Evolutionary conservation across 2,329 filamentous ascomycete genomes (phyloP).

Genomic region (Hypoxylon sp.): DNA sequence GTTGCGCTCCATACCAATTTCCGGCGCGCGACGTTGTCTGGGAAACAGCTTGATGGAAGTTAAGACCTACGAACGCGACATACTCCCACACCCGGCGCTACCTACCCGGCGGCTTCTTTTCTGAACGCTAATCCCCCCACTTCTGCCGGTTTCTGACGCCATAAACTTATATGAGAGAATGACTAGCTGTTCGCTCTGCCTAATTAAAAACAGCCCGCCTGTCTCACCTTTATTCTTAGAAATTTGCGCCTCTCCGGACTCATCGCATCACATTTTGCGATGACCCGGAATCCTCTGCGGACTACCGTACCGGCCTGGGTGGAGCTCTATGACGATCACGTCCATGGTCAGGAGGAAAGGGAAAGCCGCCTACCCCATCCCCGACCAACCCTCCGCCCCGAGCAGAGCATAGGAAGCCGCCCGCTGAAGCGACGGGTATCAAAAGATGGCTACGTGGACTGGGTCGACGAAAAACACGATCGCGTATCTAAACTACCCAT

Average conservation of each 20-base stretch:
- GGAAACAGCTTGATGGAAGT: constrained; percentile 32
- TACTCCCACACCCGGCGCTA: constrained; percentile 6
- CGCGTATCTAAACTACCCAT: constrained; percentile 57
- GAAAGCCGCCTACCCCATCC: constrained; percentile 40
- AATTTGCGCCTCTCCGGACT: constrained; percentile 35
- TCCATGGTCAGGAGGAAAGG: constrained; percentile 41
- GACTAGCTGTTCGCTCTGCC: constrained; percentile 25
- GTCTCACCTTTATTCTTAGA: constrained; percentile 36
- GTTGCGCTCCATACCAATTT: constrained; percentile 17
- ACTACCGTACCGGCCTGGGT: constrained; percentile 50
- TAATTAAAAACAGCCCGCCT: constrained; percentile 23
- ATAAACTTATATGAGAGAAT: constrained; percentile 32
- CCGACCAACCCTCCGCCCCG: constrained; percentile 42
- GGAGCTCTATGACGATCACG: constrained; percentile 48
- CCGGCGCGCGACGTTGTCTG: constrained; percentile 12
- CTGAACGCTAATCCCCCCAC: constrained; percentile 33
- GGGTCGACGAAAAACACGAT: constrained; percentile 51
- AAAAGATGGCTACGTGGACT: constrained; percentile 51
- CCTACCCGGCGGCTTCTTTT: constrained; percentile 20
- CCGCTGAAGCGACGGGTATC: constrained; percentile 50
- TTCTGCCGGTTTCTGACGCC: constrained; percentile 28
- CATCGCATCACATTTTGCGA: constrained; percentile 33
- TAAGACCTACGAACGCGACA: constrained; percentile 23
- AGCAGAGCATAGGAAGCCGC: constrained; percentile 45
- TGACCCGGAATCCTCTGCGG: constrained; percentile 48